Evolutionary conservation across 2,329 filamentous ascomycete species (phyloP).

Genomic region (Aureobasidium sp.): DNA sequence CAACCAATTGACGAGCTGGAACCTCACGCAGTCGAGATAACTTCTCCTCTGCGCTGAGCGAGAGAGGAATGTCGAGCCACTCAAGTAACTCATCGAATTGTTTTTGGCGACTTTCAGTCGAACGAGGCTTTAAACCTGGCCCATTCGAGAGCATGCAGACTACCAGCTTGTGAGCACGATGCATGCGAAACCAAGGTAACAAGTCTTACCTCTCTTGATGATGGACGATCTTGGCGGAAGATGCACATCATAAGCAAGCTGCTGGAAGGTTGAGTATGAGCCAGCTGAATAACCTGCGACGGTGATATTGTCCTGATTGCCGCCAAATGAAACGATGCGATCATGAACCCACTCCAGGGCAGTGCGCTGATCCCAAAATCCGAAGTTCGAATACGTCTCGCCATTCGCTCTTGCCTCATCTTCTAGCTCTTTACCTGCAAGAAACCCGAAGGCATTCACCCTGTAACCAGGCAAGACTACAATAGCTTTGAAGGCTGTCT

Average conservation of each 20-base stretch:
- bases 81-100: constrained; percentile 47
- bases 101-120: constrained; percentile 38
- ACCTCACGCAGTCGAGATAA: constrained; percentile 38
- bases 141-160: constrained; percentile 46
- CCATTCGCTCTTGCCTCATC: constrained; percentile 33
- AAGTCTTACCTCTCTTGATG: constrained; percentile 39
- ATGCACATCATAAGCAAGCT: constrained; percentile 50
- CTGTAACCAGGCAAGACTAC: constrained; percentile 51
- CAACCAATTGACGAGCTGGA: constrained; percentile 35
- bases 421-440: constrained; percentile 43
- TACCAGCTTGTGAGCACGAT: background rate
- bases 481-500: constrained; percentile 44
- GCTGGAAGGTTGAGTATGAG: constrained; percentile 50
- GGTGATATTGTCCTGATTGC: constrained; percentile 45
- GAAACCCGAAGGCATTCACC: constrained; percentile 50
- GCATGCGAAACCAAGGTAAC: too few species aligned
- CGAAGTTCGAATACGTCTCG: constrained; percentile 42
- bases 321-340: constrained; percentile 46
- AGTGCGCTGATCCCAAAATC: constrained; percentile 52
- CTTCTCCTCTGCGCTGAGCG: constrained; percentile 37
- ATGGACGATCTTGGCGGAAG: constrained; percentile 39
- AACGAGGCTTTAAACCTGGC: constrained; percentile 48
- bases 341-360: constrained; percentile 51
- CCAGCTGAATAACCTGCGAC: constrained; percentile 51
- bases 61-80: constrained; percentile 37